phyloP scores from a whole-genome alignment of 306 rosid species.

The Hippophae gyantsensis region DNA sequence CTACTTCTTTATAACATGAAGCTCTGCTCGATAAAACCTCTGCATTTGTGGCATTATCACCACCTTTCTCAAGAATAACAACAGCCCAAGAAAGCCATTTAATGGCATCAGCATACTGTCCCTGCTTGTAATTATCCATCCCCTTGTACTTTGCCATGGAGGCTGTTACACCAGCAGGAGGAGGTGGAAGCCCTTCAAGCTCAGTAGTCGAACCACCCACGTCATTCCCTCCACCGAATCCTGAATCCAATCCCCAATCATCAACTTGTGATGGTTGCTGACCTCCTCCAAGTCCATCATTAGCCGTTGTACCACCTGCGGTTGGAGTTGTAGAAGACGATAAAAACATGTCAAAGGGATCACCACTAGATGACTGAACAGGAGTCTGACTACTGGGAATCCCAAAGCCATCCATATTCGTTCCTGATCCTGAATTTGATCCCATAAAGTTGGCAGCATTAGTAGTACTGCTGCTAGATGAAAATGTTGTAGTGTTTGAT shows the following conservation, averaged over 20 bases:
- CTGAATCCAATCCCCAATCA: constrained; percentile 76
- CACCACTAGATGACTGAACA: constrained; percentile 38
- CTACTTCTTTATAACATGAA: constrained; percentile 96
- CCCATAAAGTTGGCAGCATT: constrained; percentile 33
- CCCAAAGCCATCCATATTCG: constrained; percentile 33
- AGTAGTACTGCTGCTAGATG: constrained; percentile 22
- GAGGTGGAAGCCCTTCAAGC: constrained; percentile 96
- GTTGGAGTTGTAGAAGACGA: constrained; percentile 37
- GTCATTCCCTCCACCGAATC: constrained; percentile 63
- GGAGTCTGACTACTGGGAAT: constrained; percentile 28
- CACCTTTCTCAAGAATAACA: constrained; percentile 65
- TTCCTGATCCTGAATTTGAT: constrained; percentile 20
- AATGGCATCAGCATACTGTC: constrained; percentile 93
- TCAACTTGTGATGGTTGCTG: constrained; percentile 40
- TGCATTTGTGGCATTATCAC: constrained; percentile 33
- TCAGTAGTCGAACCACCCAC: constrained; percentile 72
- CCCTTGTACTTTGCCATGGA: constrained; percentile 78
- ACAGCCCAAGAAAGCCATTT: constrained; percentile 98
- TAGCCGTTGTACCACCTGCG: constrained; percentile 23
- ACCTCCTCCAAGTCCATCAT: constrained; percentile 27
- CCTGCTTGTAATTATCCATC: constrained; percentile 85
- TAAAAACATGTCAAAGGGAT: constrained; percentile 72
- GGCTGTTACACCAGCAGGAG: constrained; percentile 78
- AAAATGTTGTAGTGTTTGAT: constrained; percentile 24
- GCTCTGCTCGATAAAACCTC: constrained; percentile 91